These are phyloP conservation scores for Coelastrella sp. DNA, from an alignment of 139 green algal species.

Conservation along the genomic window DNA sequence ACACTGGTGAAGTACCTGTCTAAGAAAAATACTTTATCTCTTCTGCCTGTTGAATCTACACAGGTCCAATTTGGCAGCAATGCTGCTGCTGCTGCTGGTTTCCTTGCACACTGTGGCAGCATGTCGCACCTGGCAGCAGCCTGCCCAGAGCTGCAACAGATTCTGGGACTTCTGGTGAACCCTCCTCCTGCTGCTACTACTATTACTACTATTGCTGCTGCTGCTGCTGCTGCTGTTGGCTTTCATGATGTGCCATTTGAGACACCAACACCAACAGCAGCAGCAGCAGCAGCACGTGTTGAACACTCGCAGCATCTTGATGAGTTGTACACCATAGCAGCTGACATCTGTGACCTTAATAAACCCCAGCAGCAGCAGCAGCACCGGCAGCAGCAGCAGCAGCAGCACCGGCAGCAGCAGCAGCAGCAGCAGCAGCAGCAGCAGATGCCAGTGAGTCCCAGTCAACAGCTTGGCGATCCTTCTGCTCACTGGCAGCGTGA, in stretches of 20 bases:
- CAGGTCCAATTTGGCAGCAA: neutral
- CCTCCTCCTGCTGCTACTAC: neutral
- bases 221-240: neutral
- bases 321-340: constrained; percentile 1
- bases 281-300: neutral
- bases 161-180: neutral
- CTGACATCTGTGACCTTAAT: neutral
- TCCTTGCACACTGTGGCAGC: constrained; percentile 10
- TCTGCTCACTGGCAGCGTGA: too few relatives aligned
- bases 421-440: neutral
- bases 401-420: neutral
- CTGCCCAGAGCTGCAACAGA: constrained; percentile 2
- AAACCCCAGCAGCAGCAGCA: neutral
- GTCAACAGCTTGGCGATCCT: neutral
- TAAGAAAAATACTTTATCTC: neutral
- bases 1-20: neutral
- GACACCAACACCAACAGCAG: neutral
- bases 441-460: neutral
- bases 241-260: neutral
- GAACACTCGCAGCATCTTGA: neutral
- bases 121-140: neutral
- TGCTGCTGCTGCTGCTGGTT: neutral
- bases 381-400: constrained; percentile 11
- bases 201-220: neutral
- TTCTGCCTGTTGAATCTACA: neutral